These are phyloP conservation scores for Chlamydomonas applanata DNA, from an alignment of 139 green algal species.

Conservation along the genomic window DNA sequence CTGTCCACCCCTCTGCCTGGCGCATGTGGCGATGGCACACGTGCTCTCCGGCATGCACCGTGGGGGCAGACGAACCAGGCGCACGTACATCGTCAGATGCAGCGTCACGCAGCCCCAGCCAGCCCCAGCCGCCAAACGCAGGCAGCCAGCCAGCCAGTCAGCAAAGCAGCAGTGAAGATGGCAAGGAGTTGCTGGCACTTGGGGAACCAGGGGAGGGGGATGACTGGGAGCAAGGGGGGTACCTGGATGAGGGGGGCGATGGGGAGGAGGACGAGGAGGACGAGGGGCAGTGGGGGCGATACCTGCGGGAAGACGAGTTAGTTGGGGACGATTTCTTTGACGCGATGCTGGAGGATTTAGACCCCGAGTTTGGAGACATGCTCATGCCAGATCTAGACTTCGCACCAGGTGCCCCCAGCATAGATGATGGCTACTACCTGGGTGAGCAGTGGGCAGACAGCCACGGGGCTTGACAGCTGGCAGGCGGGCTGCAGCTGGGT, in stretches of 20 bases:
- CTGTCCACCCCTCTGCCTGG: neutral
- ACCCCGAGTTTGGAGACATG: neutral
- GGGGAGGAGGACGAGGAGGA: slow-evolving; percentile 1
- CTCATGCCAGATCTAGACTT: neutral
- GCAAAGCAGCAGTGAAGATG: neutral
- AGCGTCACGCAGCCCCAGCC: neutral
- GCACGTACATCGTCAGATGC: neutral
- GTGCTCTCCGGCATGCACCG: too few relatives aligned
- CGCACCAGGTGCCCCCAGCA: neutral
- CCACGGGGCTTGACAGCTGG: neutral
- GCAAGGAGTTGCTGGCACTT: neutral
- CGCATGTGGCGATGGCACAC: neutral
- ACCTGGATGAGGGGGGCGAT: neutral
- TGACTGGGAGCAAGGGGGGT: neutral
- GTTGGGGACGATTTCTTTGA: slow-evolving; percentile 5
- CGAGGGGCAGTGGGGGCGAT: neutral
- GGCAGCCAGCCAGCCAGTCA: neutral
- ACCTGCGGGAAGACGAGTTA: neutral
- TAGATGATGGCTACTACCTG: neutral
- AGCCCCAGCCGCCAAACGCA: neutral
- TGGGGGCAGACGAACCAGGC: neutral
- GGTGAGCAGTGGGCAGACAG: neutral
- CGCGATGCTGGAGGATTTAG: neutral
- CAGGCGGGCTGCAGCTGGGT: too few relatives aligned
- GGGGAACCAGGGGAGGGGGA: neutral